These are phyloP conservation scores for Citrus inodora DNA, from an alignment of 345 rosid genomes.

Conservation along the genomic window DNA sequence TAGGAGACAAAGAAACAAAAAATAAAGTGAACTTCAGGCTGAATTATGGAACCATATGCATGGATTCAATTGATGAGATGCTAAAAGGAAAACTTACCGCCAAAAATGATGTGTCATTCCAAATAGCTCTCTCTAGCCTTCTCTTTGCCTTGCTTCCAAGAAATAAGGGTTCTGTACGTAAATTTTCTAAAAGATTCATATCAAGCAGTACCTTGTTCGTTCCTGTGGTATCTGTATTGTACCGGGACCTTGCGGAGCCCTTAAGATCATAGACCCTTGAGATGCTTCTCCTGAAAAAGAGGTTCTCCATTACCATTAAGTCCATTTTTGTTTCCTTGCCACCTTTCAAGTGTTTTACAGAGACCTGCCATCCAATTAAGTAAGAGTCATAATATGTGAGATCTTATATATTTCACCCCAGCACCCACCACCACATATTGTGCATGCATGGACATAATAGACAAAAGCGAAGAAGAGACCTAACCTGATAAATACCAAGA, in stretches of 20 bases:
- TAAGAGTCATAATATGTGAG: conserved; percentile 2
- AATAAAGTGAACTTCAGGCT: neutral
- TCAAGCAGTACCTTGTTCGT: conserved; percentile 75
- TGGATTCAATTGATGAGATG: neutral
- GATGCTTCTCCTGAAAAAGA: conserved; percentile 72
- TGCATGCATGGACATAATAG: neutral
- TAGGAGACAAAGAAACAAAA: neutral
- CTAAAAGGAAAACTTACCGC: conserved; percentile 56
- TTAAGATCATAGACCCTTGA: conserved; percentile 83
- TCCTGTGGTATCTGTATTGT: conserved; percentile 82
- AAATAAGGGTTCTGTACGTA: conserved; percentile 84
- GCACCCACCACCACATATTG: neutral
- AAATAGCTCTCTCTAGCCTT: conserved; percentile 89
- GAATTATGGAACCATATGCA: neutral
- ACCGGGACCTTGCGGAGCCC: conserved; percentile 81
- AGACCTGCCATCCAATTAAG: conserved; percentile 49
- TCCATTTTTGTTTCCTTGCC: conserved; percentile 95
- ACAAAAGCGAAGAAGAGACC: conserved; percentile 4
- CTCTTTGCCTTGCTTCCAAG: conserved; percentile 96
- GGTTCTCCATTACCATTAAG: conserved; percentile 98
- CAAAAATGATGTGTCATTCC: conserved; percentile 92
- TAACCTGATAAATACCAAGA: conserved; percentile 97
- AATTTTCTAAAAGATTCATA: conserved; percentile 73
- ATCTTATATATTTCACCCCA: neutral
- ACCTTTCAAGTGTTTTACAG: conserved; percentile 70